Percentiles rank a stretch among this genome's conserved stretches.
Conservation (phyloP, 2,329 filamentous ascomycete genomes). For the Fusarium sp. region DNA sequence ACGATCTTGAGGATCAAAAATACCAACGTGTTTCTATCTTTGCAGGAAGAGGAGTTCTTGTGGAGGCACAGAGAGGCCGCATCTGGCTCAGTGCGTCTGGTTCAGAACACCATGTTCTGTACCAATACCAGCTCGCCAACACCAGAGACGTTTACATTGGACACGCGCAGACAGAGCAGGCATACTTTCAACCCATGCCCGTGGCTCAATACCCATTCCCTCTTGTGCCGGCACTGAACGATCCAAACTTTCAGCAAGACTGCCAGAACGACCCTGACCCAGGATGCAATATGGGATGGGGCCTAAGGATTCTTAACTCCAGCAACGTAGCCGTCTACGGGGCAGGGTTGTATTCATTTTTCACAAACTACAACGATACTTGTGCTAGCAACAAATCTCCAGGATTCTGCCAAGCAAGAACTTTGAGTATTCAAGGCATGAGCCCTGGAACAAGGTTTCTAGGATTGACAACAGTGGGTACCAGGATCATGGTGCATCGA, state of each 20-base stretch:
- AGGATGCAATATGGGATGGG: slow-evolving; percentile 70
- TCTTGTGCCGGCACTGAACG: slow-evolving; percentile 47
- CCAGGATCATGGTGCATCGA: slow-evolving; percentile 41
- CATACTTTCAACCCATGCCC: slow-evolving; percentile 76
- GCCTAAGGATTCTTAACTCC: slow-evolving; percentile 67
- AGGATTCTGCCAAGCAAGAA: slow-evolving; percentile 58
- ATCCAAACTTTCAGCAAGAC: slow-evolving; percentile 36
- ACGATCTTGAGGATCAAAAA: slow-evolving; percentile 62
- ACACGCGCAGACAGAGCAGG: slow-evolving; percentile 74
- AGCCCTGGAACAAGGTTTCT: slow-evolving; percentile 35
- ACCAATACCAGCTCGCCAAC: slow-evolving; percentile 72
- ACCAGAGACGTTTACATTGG: slow-evolving; percentile 71
- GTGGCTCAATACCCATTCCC: slow-evolving; percentile 66
- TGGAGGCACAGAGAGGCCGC: slow-evolving; percentile 50
- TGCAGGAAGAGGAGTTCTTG: slow-evolving; percentile 60
- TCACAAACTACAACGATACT: slow-evolving; percentile 66
- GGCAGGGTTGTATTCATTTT: slow-evolving; percentile 74
- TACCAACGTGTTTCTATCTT: slow-evolving; percentile 62
- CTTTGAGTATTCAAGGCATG: slow-evolving; percentile 46
- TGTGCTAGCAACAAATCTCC: slow-evolving; percentile 55
- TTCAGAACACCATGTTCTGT: slow-evolving; percentile 72
- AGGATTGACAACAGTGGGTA: slow-evolving; percentile 44
- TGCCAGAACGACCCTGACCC: slow-evolving; percentile 56
- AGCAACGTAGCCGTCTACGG: slow-evolving; percentile 68
- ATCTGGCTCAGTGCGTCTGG: slow-evolving; percentile 72